Percentiles rank a stretch among this genome's conserved stretches.
Evolutionary conservation across 345 rosid species (phyloP).

Genomic region (Corymbia maculata): DNA sequence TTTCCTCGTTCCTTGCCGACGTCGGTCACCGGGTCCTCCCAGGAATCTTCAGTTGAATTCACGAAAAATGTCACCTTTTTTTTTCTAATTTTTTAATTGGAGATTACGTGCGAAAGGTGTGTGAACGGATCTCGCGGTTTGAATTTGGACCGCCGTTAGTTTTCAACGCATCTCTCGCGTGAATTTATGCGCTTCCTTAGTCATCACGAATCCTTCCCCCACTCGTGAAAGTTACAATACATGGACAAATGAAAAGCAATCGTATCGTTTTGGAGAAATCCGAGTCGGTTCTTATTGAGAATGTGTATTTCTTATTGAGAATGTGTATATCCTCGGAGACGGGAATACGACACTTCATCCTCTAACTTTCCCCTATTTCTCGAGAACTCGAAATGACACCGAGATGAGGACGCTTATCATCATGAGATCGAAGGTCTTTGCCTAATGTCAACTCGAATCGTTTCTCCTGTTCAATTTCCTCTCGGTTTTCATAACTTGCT

Average conservation of each 20-base stretch:
- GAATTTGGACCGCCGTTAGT: not conserved
- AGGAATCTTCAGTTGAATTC: not conserved
- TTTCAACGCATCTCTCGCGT: not conserved
- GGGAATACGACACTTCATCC: not conserved
- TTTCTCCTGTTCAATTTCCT: too few relatives aligned
- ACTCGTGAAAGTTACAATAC: not conserved
- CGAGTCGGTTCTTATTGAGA: too few relatives aligned
- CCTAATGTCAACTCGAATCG: not conserved
- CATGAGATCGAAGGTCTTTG: too few relatives aligned
- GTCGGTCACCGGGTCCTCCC: not conserved
- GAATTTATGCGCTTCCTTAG: not conserved
- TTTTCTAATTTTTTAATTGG: not conserved
- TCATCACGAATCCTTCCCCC: not conserved
- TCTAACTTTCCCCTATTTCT: not conserved
- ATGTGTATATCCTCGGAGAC: accelerated
- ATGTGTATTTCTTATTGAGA: too few relatives aligned
- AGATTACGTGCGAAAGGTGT: not conserved
- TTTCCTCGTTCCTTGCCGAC: not conserved
- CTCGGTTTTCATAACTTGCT: not conserved
- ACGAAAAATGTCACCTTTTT: not conserved
- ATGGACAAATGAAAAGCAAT: too few relatives aligned
- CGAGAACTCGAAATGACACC: not conserved
- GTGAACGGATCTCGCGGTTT: not conserved
- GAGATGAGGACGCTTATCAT: not conserved
- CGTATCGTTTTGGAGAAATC: not conserved